Percentiles rank a stretch among this genome's conserved stretches.
These are phyloP conservation scores for Myriosclerotinia duriaeana DNA, from an alignment of 2,329 filamentous ascomycete genomes.

Conservation along the genomic window DNA sequence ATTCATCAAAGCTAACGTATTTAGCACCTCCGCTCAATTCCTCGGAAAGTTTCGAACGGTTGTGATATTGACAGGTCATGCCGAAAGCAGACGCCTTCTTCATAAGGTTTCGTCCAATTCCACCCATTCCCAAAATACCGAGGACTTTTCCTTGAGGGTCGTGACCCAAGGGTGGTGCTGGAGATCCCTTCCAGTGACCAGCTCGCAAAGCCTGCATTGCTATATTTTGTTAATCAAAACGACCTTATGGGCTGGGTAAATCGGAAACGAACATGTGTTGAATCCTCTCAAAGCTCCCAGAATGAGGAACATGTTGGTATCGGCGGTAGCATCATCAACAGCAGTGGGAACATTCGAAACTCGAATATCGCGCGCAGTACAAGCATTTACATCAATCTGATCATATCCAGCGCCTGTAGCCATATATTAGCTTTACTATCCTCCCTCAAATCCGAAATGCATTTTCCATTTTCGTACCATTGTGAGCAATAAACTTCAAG, in stretches of 20 bases:
- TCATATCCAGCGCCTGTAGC: constrained; percentile 76
- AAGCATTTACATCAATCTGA: constrained; percentile 72
- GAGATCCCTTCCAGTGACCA: constrained; percentile 65
- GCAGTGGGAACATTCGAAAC: constrained; percentile 82
- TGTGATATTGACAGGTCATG: constrained; percentile 74
- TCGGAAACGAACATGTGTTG: constrained; percentile 47
- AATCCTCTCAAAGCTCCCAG: constrained; percentile 77
- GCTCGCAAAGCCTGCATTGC: constrained; percentile 64
- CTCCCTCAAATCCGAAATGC: not conserved
- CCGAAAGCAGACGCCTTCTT: constrained; percentile 72
- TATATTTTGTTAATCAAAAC: constrained; percentile 20
- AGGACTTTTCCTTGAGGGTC: constrained; percentile 77
- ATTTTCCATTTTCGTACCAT: constrained; percentile 46
- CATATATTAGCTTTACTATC: not conserved
- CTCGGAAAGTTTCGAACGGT: constrained; percentile 60
- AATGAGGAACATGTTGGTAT: constrained; percentile 77
- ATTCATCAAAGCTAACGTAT: constrained; percentile 71
- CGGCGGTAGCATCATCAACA: constrained; percentile 80
- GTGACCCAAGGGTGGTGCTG: constrained; percentile 61
- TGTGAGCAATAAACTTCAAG: constrained; percentile 60
- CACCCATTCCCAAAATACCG: constrained; percentile 83
- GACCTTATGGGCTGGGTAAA: not conserved
- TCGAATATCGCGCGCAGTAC: constrained; percentile 62
- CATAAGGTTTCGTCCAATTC: constrained; percentile 76
- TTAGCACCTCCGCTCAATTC: constrained; percentile 57